These are phyloP conservation scores for Lepiota venenata DNA, from an alignment of 768 basidiomycete species.

Conservation along the genomic window DNA sequence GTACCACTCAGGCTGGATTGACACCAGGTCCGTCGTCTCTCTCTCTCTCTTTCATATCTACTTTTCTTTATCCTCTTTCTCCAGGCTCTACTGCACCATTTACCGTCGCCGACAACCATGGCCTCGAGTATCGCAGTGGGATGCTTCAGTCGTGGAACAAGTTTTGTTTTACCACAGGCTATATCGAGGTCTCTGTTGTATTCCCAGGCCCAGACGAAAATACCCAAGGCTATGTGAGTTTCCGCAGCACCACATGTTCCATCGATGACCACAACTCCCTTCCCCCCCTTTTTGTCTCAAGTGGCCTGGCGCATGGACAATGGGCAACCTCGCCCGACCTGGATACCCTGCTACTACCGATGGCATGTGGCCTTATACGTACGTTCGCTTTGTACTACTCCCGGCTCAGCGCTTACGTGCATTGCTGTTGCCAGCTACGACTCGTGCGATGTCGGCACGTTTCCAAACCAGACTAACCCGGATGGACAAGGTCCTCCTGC, in stretches of 20 bases:
- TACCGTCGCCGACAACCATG: slow-evolving; percentile 47
- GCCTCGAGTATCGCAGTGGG: slow-evolving; percentile 61
- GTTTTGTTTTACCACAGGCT: slow-evolving; percentile 80
- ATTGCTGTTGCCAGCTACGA: slow-evolving; percentile 38
- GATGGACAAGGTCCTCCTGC: slow-evolving; percentile 57
- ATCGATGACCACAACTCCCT: neutral
- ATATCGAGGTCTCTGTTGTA: slow-evolving; percentile 64
- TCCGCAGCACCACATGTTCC: neutral
- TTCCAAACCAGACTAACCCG: slow-evolving; percentile 62
- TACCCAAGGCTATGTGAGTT: slow-evolving; percentile 47
- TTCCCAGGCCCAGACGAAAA: slow-evolving; percentile 57
- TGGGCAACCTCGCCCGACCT: slow-evolving; percentile 83
- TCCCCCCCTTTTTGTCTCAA: slow-evolving; percentile 17
- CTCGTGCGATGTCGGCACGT: slow-evolving; percentile 74
- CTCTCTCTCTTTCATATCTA: neutral
- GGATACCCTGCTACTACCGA: slow-evolving; percentile 81
- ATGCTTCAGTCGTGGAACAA: slow-evolving; percentile 93
- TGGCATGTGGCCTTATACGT: slow-evolving; percentile 83
- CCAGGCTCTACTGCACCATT: slow-evolving; percentile 44
- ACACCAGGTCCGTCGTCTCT: slow-evolving; percentile 25
- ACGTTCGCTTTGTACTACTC: slow-evolving; percentile 19
- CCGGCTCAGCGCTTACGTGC: neutral
- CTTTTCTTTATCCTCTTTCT: neutral
- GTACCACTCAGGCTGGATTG: slow-evolving; percentile 25
- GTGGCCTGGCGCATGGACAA: slow-evolving; percentile 90